Percentiles rank a stretch among this genome's conserved stretches.
These are phyloP conservation scores for Arthrobotrys conoides DNA, from an alignment of 2,329 filamentous ascomycete species.

Conservation along the genomic window DNA sequence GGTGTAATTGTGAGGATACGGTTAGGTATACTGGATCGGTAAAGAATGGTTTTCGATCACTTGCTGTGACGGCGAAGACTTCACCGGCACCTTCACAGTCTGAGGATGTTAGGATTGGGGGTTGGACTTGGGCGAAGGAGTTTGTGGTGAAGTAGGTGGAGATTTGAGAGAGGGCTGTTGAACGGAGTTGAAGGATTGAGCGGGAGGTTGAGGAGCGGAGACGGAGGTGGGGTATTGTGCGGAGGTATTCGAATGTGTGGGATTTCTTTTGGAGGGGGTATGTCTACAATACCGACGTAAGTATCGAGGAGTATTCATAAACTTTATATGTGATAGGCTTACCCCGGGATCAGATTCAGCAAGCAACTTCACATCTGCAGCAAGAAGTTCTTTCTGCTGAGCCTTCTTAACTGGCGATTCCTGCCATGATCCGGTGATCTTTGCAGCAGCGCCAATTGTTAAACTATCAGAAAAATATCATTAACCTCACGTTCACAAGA, in stretches of 20 bases:
- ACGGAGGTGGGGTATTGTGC: conserved; percentile 88
- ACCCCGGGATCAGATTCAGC: conserved; percentile 85
- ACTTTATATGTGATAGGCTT: conserved; percentile 62
- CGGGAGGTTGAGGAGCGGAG: conserved; percentile 85
- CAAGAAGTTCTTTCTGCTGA: conserved; percentile 86
- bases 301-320: background rate
- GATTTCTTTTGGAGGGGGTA: conserved; percentile 98
- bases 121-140: conserved; percentile 85
- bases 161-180: conserved; percentile 80
- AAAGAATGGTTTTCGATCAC: conserved; percentile 77
- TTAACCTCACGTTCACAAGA: too few relatives aligned
- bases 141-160: conserved; percentile 81
- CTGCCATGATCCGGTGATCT: conserved; percentile 82
- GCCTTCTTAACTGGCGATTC: conserved; percentile 76
- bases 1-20: conserved; percentile 92
- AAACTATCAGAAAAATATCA: conserved; percentile 72
- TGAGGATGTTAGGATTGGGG: conserved; percentile 94
- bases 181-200: conserved; percentile 84
- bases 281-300: conserved; percentile 75
- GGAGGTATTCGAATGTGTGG: conserved; percentile 88
- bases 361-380: conserved; percentile 77
- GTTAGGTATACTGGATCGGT: conserved; percentile 91
- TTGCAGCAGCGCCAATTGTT: conserved; percentile 84
- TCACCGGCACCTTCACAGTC: conserved; percentile 98
- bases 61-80: conserved; percentile 75